phyloP scores from a whole-genome alignment of 805 yeast species.

The Candida peoriensis region DNA sequence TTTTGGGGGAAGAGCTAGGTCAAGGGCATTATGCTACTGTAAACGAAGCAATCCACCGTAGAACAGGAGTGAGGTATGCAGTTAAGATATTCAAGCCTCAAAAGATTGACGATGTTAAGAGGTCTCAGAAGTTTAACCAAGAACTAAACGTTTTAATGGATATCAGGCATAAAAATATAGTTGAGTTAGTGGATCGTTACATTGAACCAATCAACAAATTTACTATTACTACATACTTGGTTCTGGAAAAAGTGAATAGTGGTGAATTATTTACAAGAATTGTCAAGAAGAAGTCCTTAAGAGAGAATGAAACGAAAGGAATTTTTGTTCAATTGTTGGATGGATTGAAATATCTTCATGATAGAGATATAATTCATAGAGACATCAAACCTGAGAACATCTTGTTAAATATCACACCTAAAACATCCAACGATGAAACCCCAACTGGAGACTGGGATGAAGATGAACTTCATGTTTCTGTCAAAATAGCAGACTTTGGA shows the following conservation, averaged over 20 bases:
- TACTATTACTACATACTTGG: constrained; percentile 47
- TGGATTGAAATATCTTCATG: constrained; percentile 66
- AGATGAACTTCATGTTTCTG: constrained; percentile 55
- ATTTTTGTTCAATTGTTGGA: constrained; percentile 59
- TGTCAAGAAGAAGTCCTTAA: constrained; percentile 54
- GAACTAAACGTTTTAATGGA: constrained; percentile 63
- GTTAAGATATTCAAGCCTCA: constrained; percentile 70
- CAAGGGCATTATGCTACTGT: constrained; percentile 82
- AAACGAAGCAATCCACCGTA: constrained; percentile 56
- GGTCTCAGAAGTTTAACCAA: constrained; percentile 45
- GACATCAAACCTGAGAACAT: constrained; percentile 80
- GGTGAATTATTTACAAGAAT: constrained; percentile 76
- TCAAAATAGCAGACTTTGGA: constrained; percentile 84
- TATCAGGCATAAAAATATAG: constrained; percentile 67
- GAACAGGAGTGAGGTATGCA: constrained; percentile 59
- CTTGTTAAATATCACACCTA: constrained; percentile 44
- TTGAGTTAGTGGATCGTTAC: constrained; percentile 54
- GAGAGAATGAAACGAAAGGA: constrained; percentile 58
- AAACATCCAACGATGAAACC: constrained; percentile 22
- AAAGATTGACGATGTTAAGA: constrained; percentile 34
- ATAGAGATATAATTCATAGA: constrained; percentile 65
- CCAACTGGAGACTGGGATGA: constrained; percentile 39
- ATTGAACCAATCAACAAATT: constrained; percentile 47
- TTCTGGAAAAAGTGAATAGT: constrained; percentile 66
- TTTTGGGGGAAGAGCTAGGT: constrained; percentile 55